Evolutionary conservation across 2,329 filamentous ascomycete genomes (phyloP).

Genomic region (Penicillium sp.): DNA sequence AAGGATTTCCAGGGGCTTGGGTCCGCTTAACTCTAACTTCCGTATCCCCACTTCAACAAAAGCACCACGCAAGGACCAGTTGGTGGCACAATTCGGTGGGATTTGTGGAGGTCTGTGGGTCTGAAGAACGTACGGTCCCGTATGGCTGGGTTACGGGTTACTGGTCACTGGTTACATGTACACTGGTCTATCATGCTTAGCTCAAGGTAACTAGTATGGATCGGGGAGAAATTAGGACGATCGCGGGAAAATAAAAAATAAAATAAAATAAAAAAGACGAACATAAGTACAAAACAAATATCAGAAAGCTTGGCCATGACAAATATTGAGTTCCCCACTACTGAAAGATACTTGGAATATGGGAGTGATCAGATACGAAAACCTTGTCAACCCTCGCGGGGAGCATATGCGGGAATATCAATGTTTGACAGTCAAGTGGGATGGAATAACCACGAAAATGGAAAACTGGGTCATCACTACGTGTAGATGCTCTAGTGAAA

Average conservation of each 20-base stretch:
- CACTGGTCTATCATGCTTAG: neutral
- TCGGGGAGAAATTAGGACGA: neutral
- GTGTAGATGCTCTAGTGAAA: conserved; percentile 36
- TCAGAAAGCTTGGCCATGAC: neutral
- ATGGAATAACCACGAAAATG: neutral
- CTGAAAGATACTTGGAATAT: neutral
- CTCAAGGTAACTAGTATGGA: neutral
- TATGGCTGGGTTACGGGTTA: neutral
- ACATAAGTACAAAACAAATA: neutral
- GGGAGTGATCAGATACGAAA: neutral
- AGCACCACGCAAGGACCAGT: conserved; percentile 16
- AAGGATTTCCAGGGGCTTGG: conserved; percentile 19
- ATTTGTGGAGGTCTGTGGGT: conserved; percentile 5
- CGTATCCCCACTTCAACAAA: conserved; percentile 2
- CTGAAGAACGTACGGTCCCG: neutral
- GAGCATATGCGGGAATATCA: neutral
- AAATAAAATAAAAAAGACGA: no score
- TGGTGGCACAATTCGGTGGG: neutral
- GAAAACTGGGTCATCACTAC: conserved; percentile 13
- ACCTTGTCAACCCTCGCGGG: neutral
- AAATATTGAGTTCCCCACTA: neutral
- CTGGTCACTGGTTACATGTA: neutral
- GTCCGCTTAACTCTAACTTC: conserved; percentile 17
- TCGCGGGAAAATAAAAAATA: neutral
- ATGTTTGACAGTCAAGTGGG: neutral